Percentiles rank a stretch among this genome's conserved stretches.
Evolutionary conservation across 164 flowering plant genomes (phyloP).

Genomic region (Magnolia sinica): DNA sequence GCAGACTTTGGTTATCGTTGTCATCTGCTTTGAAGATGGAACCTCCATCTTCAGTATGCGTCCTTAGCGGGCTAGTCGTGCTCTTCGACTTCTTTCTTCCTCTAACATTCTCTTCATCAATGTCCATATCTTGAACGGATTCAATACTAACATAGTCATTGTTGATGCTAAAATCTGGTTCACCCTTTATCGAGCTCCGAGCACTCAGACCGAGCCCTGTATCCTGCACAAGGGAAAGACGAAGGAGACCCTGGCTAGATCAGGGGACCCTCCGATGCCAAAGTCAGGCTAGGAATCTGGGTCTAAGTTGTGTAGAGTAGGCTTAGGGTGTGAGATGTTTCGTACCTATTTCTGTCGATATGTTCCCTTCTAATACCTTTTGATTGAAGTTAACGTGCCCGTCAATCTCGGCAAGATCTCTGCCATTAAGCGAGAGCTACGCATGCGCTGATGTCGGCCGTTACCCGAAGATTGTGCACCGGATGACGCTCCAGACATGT

Average conservation of each 20-base stretch:
- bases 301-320: slow-evolving; percentile 72
- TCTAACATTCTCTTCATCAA: slow-evolving; percentile 26
- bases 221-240: slow-evolving; percentile 59
- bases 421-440: too few species aligned
- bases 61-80: slow-evolving; percentile 56
- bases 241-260: slow-evolving; percentile 72
- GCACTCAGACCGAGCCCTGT: slow-evolving; percentile 32
- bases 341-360: slow-evolving; percentile 67
- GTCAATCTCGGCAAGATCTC: slow-evolving; percentile 67
- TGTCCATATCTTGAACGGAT: slow-evolving; percentile 66
- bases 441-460: too few species aligned
- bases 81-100: slow-evolving; percentile 66
- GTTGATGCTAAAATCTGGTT: too few species aligned
- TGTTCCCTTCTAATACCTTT: slow-evolving; percentile 59
- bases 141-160: slow-evolving; percentile 44
- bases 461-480: too few species aligned
- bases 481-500: slow-evolving; percentile 23
- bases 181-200: too few species aligned
- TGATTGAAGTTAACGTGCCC: slow-evolving; percentile 71
- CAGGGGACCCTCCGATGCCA: slow-evolving; percentile 48
- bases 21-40: slow-evolving; percentile 57
- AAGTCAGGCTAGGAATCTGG: slow-evolving; percentile 64
- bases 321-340: slow-evolving; percentile 76
- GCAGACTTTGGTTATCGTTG: slow-evolving; percentile 32
- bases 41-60: slow-evolving; percentile 72